Evolutionary conservation across 2,329 filamentous ascomycete species (phyloP), one percentile per base, ranked within the genome.

Genomic region (Fusarium albidum): DNA sequence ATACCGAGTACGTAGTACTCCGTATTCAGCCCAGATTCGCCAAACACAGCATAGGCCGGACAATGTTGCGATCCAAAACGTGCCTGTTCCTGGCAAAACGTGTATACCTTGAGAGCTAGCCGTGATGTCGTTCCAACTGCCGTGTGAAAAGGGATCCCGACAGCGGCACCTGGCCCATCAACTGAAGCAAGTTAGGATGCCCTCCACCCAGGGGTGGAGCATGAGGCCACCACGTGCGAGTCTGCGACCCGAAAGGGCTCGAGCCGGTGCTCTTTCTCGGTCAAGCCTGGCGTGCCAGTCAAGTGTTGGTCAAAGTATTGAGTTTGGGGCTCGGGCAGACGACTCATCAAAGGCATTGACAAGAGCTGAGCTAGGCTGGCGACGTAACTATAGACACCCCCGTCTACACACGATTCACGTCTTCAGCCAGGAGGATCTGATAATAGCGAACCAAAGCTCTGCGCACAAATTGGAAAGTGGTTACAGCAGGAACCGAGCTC

Each of bases 201-300:
- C 58, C 45, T 59, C 58, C 57, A 55, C 57, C 46, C 15, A 29
- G 13, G 21, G 38, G 58, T 59, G 58, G 58, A 61, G 57, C 45
- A 61, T 47, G 21, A 58, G 41, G 21, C 49, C 41, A 58, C 25
- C 40, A 25, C 15, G 44, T 53, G 49, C 32, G 37, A 40, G 18
- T 44, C 40, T 37, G 17, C 27, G 41, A 39, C 44, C 39, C 35
- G 26, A 55, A 32, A 35, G 32, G 39, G 45, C n/a, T 28, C 39
- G 25, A 31, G 28, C 35, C 40, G 39, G 35, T 39, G 15, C 38
- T 32, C 40, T n/a, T 34, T 32, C 31, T 21, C 18, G 38, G 34
- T 35, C 32, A 42, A 34, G 27, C 28, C 33, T 27, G 47, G 18
- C 18, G 49, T 14, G 14, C 17, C 39, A 38, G 9, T 31, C 37